A percentile compares a stretch with the other conserved stretches of the same genome.
phyloP scores from a whole-genome alignment of 129 eudicot genomes.

The Rutidosis leptorrhynchoides region DNA sequence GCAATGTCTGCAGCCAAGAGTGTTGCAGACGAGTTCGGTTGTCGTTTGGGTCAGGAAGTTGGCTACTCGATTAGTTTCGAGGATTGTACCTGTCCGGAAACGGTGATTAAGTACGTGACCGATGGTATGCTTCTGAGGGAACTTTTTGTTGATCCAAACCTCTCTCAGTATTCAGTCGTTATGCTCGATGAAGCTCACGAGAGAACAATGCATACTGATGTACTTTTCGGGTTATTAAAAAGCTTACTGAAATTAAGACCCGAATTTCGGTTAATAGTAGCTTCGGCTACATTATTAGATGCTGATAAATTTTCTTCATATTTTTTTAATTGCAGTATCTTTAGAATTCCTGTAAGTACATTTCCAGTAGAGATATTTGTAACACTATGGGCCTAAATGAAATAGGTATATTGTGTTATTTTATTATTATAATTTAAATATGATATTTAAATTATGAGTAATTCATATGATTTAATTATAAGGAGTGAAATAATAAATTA shows the following conservation, averaged over 20 bases:
- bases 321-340: constrained; percentile 76
- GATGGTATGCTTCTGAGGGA: constrained; percentile 88
- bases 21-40: constrained; percentile 72
- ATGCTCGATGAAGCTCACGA: constrained; percentile 97
- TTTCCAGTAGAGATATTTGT: constrained; percentile 80
- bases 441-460: no score
- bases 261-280: constrained; percentile 75
- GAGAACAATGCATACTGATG: constrained; percentile 88
- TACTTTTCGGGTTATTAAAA: no score
- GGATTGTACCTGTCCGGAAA: no score
- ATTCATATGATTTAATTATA: no score
- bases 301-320: constrained; percentile 86
- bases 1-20: constrained; percentile 76
- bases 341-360: constrained; percentile 89
- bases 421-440: no score
- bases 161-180: constrained; percentile 72
- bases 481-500: no score
- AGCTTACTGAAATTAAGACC: constrained; percentile 60
- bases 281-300: constrained; percentile 87
- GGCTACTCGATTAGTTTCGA: constrained; percentile 92
- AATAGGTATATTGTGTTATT: no score
- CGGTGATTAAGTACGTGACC: constrained; percentile 89
- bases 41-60: constrained; percentile 72
- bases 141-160: constrained; percentile 55
- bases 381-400: no score